Evolutionary conservation across 805 yeast genomes (phyloP).

Genomic region (Vanderwaltozyma polyspora): DNA sequence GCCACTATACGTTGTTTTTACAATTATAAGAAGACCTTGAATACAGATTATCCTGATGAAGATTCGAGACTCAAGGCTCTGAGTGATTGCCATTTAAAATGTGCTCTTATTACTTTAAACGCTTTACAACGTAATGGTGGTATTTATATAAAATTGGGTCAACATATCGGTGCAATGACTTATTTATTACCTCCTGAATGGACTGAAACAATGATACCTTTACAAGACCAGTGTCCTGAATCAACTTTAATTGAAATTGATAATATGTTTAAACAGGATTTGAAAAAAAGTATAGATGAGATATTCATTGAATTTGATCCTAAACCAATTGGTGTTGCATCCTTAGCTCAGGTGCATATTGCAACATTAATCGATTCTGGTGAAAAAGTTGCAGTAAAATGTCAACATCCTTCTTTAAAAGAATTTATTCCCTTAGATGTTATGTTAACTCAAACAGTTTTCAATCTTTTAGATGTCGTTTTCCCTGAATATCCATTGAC

Average conservation of each 20-base stretch:
- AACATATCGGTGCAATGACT: slow-evolving; percentile 85
- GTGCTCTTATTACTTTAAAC: slow-evolving; percentile 66
- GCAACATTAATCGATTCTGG: slow-evolving; percentile 53
- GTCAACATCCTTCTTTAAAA: slow-evolving; percentile 82
- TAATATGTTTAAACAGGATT: slow-evolving; percentile 55
- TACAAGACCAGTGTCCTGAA: slow-evolving; percentile 83
- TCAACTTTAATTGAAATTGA: slow-evolving; percentile 61
- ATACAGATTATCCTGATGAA: slow-evolving; percentile 30
- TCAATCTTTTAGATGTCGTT: slow-evolving; percentile 56
- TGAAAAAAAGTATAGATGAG: slow-evolving; percentile 49
- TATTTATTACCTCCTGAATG: slow-evolving; percentile 86
- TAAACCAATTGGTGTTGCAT: slow-evolving; percentile 86
- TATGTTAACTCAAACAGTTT: slow-evolving; percentile 63
- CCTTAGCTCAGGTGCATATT: slow-evolving; percentile 88
- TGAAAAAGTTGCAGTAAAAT: slow-evolving; percentile 79
- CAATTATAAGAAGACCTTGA: slow-evolving; percentile 51
- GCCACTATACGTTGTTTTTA: slow-evolving; percentile 69
- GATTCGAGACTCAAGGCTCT: slow-evolving; percentile 45
- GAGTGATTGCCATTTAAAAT: slow-evolving; percentile 53
- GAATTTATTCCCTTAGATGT: slow-evolving; percentile 90
- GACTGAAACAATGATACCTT: slow-evolving; percentile 89
- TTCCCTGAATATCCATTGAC: slow-evolving; percentile 90
- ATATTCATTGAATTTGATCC: slow-evolving; percentile 56
- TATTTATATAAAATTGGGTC: slow-evolving; percentile 86
- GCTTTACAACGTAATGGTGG: slow-evolving; percentile 88